Percentiles rank a stretch among this genome's conserved stretches.
Evolutionary conservation across 2,329 filamentous ascomycete species (phyloP).

Genomic region (Exophiala spinifera): DNA sequence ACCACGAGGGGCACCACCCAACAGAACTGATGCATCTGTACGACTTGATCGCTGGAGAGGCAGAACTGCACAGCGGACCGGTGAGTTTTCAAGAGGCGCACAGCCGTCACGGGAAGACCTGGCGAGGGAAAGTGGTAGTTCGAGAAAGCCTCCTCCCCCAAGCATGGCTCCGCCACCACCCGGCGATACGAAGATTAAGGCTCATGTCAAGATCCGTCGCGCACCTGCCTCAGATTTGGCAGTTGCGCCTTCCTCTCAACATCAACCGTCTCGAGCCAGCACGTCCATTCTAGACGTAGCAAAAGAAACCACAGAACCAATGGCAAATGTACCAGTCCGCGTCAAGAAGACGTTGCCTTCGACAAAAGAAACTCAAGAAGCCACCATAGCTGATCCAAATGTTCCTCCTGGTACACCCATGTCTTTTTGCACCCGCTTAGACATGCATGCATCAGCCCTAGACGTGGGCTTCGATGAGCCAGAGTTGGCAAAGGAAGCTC

Average conservation of each 20-base stretch:
- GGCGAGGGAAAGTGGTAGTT: background rate
- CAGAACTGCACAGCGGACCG: no score
- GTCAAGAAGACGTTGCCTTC: constrained; percentile 9
- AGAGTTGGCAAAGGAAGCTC: background rate
- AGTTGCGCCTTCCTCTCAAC: background rate
- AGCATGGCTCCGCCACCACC: constrained; percentile 8
- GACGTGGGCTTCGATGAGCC: background rate
- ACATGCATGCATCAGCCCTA: background rate
- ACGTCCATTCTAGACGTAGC: background rate
- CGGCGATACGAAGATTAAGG: background rate
- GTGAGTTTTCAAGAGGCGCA: no score
- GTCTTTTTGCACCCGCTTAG: constrained; percentile 16
- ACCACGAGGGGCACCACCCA: no score
- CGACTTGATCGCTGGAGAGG: no score
- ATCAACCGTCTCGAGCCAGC: background rate
- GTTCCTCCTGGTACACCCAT: constrained; percentile 12
- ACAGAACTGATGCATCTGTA: no score
- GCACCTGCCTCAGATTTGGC: background rate
- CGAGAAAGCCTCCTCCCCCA: background rate
- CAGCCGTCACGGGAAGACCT: no score
- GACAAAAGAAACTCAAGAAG: background rate
- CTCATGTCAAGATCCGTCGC: background rate
- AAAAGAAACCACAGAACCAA: background rate
- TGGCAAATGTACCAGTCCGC: constrained; percentile 4
- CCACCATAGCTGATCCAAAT: background rate